Conservation (phyloP, 2,329 filamentous ascomycete genomes). For the Aspergillus intermedius region DNA sequence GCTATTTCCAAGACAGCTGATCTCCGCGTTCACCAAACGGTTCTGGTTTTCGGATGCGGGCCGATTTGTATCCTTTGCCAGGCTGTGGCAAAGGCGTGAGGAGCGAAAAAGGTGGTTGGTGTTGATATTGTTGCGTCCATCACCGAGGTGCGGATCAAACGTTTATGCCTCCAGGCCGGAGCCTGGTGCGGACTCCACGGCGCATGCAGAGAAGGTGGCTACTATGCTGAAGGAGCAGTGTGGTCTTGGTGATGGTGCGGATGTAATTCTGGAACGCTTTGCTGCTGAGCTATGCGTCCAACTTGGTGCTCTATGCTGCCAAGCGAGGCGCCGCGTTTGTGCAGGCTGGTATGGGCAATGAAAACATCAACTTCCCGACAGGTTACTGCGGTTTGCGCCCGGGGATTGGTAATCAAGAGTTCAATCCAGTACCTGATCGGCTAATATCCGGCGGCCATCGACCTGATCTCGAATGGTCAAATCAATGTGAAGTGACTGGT, state of each 20-base stretch:
- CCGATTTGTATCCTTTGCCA: not conserved
- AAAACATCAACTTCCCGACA: slow-evolving; percentile 29
- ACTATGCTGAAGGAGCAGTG: not conserved
- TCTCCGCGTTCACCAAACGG: not conserved
- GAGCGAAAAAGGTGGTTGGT: not conserved
- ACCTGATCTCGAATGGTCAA: slow-evolving; percentile 22
- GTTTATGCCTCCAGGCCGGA: not conserved
- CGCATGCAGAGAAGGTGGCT: not conserved
- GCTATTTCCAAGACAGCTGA: not conserved
- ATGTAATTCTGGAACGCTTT: slow-evolving; percentile 33
- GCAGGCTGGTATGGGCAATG: slow-evolving; percentile 29
- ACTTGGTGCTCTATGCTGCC: slow-evolving; percentile 33
- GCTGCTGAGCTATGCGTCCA: slow-evolving; percentile 38
- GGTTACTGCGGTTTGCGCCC: slow-evolving; percentile 25
- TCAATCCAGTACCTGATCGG: slow-evolving; percentile 23
- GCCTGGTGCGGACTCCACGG: not conserved
- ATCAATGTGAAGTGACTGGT: slow-evolving; percentile 6
- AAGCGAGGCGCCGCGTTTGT: slow-evolving; percentile 18
- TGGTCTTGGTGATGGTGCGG: not conserved
- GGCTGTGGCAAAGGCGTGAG: not conserved
- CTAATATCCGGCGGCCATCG: slow-evolving; percentile 29
- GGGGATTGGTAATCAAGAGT: slow-evolving; percentile 23
- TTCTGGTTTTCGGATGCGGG: not conserved
- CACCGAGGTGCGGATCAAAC: not conserved
- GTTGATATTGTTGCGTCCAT: not conserved